Evolutionary conservation across 2,329 filamentous ascomycete species (phyloP).

Genomic region (Botrytis paeoniae): DNA sequence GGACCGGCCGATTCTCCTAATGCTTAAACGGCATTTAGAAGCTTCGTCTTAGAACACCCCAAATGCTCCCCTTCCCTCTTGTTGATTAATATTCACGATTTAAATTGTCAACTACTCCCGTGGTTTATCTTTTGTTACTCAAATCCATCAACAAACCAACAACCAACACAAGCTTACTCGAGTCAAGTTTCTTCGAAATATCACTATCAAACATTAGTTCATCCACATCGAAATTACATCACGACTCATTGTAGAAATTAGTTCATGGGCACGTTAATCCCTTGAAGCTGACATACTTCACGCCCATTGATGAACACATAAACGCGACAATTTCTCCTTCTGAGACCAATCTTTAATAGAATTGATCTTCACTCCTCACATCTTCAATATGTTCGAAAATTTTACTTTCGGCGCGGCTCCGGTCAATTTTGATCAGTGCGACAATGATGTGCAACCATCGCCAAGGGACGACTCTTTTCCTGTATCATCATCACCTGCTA

Average conservation of each 20-base stretch:
- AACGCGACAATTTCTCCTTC: neutral
- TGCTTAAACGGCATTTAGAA: neutral
- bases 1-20: constrained; percentile 5
- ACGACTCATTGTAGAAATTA: neutral
- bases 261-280: neutral
- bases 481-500: neutral
- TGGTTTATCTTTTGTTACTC: neutral
- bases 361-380: neutral
- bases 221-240: neutral
- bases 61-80: neutral
- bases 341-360: neutral
- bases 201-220: neutral
- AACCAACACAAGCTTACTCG: neutral
- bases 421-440: constrained; percentile 5
- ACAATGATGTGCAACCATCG: constrained; percentile 10
- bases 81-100: neutral
- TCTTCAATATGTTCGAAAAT: constrained; percentile 13
- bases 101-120: neutral
- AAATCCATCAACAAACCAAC: neutral
- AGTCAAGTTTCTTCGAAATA: neutral
- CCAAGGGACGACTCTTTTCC: constrained; percentile 16
- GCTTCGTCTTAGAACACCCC: neutral
- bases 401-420: constrained; percentile 20
- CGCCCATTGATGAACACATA: neutral
- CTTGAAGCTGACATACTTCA: neutral